A percentile compares a stretch with the other conserved stretches of the same genome.
These are phyloP conservation scores for Arachnopeziza araneosa DNA, from an alignment of 2,329 filamentous ascomycete species.

Conservation along the genomic window DNA sequence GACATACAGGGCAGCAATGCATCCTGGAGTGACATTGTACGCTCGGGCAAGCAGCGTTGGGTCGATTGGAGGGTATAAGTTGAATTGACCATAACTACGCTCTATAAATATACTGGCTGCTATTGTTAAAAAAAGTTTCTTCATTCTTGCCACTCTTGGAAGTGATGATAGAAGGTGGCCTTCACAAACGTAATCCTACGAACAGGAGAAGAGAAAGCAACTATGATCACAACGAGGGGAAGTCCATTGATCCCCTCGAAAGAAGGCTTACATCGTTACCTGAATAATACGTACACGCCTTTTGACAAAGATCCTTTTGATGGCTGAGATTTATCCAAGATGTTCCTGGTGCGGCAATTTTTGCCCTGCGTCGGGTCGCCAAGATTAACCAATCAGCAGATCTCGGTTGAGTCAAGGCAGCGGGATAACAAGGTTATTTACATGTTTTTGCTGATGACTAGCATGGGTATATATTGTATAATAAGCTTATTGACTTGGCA, in stretches of 20 bases:
- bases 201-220: background rate
- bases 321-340: background rate
- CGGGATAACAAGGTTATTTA: background rate
- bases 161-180: background rate
- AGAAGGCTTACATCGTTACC: background rate
- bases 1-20: conserved; percentile 5
- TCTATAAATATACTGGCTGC: background rate
- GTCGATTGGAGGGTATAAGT: conserved; percentile 6
- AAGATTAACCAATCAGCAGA: background rate
- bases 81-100: background rate
- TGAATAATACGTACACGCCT: background rate
- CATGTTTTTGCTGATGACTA: background rate
- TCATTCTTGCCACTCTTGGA: background rate
- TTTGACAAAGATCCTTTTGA: background rate
- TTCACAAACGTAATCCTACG: background rate
- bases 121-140: background rate
- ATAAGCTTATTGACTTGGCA: background rate
- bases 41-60: background rate
- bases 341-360: background rate
- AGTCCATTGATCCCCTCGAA: background rate
- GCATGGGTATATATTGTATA: background rate
- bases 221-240: background rate
- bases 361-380: background rate
- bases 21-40: conserved; percentile 4
- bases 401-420: background rate